Percentiles rank a stretch among this genome's conserved stretches.
These are phyloP conservation scores for Boeremia exigua DNA, from an alignment of 2,329 filamentous ascomycete genomes.

Conservation along the genomic window DNA sequence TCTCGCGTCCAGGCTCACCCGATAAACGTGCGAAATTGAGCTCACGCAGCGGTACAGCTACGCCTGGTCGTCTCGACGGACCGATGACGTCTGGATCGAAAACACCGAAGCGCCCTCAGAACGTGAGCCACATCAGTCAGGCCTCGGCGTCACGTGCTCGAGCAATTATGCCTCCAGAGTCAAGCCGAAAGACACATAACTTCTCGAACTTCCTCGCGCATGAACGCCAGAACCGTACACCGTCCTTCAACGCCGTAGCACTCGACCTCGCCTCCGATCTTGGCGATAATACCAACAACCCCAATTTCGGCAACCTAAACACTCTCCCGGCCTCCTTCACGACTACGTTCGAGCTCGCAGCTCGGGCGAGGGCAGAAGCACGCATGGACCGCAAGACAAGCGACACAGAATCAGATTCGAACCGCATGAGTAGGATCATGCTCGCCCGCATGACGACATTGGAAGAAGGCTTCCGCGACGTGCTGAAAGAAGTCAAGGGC, in stretches of 20 bases:
- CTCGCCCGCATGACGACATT: constrained; percentile 90
- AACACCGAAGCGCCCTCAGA: constrained; percentile 51
- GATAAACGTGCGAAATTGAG: constrained; percentile 36
- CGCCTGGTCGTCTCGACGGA: constrained; percentile 38
- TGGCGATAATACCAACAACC: constrained; percentile 65
- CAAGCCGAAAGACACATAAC: constrained; percentile 64
- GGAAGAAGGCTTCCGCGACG: constrained; percentile 87
- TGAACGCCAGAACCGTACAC: constrained; percentile 55
- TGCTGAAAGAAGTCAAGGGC: constrained; percentile 80
- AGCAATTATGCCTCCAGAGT: constrained; percentile 51
- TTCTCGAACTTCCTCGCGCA: constrained; percentile 61
- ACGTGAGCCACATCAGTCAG: constrained; percentile 18
- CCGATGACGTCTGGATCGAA: constrained; percentile 39
- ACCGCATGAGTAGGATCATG: constrained; percentile 71
- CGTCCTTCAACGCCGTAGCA: constrained; percentile 67
- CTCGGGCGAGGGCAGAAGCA: constrained; percentile 29
- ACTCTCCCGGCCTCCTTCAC: constrained; percentile 77
- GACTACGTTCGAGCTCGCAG: constrained; percentile 62
- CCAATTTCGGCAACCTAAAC: constrained; percentile 66
- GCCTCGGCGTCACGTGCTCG: constrained; percentile 40
- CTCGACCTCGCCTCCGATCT: constrained; percentile 77
- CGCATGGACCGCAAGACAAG: constrained; percentile 28
- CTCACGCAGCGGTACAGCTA: constrained; percentile 42
- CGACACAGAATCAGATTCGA: constrained; percentile 43
- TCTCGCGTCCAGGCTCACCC: constrained; percentile 43